Evolutionary conservation across 2,329 filamentous ascomycete genomes (phyloP).

Genomic region (Microsporum audouinii): DNA sequence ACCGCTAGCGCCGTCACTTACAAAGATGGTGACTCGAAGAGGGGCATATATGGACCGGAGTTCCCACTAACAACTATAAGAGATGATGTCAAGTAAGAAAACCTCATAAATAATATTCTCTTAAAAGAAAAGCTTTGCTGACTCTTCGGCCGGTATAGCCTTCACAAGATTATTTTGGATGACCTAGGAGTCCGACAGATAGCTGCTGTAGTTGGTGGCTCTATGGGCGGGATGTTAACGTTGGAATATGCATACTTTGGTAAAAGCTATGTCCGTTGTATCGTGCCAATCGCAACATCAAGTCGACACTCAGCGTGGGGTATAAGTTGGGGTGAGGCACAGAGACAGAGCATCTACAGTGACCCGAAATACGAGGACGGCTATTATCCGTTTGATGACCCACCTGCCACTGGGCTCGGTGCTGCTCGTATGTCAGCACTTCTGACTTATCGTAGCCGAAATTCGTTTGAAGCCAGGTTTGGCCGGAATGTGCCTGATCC

Average conservation of each 20-base stretch:
- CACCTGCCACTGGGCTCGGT: slow-evolving; percentile 73
- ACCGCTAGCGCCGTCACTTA: slow-evolving; percentile 54
- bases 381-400: slow-evolving; percentile 81
- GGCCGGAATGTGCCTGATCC: slow-evolving; percentile 85
- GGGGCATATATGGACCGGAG: slow-evolving; percentile 80
- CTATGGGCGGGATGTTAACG: slow-evolving; percentile 49
- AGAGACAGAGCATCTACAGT: slow-evolving; percentile 68
- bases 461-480: slow-evolving; percentile 93
- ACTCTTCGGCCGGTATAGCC: slow-evolving; percentile 23
- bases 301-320: slow-evolving; percentile 48
- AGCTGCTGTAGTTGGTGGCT: slow-evolving; percentile 45
- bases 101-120: background rate
- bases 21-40: slow-evolving; percentile 64
- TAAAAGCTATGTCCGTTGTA: slow-evolving; percentile 44
- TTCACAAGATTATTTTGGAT: slow-evolving; percentile 46
- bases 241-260: slow-evolving; percentile 60
- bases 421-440: slow-evolving; percentile 95
- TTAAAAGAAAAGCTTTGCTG: background rate
- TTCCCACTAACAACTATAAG: slow-evolving; percentile 91
- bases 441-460: slow-evolving; percentile 87
- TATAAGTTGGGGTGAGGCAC: slow-evolving; percentile 49
- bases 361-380: slow-evolving; percentile 98
- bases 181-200: slow-evolving; percentile 44
- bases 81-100: slow-evolving; percentile 78
- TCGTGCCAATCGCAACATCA: slow-evolving; percentile 47